Conservation (phyloP, 805 yeast genomes). For the Kodamaea lidongshanica region DNA sequence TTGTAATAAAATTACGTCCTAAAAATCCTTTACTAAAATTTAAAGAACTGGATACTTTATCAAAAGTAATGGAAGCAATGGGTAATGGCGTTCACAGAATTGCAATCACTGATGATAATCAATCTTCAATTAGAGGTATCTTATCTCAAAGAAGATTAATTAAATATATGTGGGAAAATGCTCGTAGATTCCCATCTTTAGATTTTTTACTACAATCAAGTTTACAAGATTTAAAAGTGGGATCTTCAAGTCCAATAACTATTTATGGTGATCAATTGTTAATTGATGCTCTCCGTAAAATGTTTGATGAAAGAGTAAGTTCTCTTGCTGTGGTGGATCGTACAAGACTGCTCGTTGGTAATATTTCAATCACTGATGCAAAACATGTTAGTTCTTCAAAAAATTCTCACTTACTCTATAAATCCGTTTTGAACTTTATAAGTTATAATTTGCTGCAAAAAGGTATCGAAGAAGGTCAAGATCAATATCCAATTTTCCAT, state of each 20-base stretch:
- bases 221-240: slow-evolving; percentile 69
- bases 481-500: slow-evolving; percentile 94
- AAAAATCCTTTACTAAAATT: slow-evolving; percentile 84
- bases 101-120: slow-evolving; percentile 62
- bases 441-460: slow-evolving; percentile 79
- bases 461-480: slow-evolving; percentile 92
- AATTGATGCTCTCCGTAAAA: slow-evolving; percentile 78
- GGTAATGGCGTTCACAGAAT: slow-evolving; percentile 96
- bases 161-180: slow-evolving; percentile 86
- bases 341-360: slow-evolving; percentile 71
- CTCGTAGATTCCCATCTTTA: slow-evolving; percentile 74
- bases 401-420: slow-evolving; percentile 74
- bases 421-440: slow-evolving; percentile 81
- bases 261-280: slow-evolving; percentile 82
- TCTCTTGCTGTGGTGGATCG: slow-evolving; percentile 90
- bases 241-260: slow-evolving; percentile 63
- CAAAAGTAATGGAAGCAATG: slow-evolving; percentile 73
- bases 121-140: slow-evolving; percentile 60
- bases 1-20: slow-evolving; percentile 76
- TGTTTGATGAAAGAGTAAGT: slow-evolving; percentile 79
- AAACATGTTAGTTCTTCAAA: slow-evolving; percentile 81
- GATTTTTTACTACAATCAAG: slow-evolving; percentile 68
- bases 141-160: slow-evolving; percentile 86
- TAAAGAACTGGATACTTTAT: slow-evolving; percentile 59
- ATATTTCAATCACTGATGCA: slow-evolving; percentile 92